Evolutionary conservation across 768 basidiomycete species (phyloP), one percentile per base, ranked within the genome.

Genomic region (Fistulinella prunicolor): DNA sequence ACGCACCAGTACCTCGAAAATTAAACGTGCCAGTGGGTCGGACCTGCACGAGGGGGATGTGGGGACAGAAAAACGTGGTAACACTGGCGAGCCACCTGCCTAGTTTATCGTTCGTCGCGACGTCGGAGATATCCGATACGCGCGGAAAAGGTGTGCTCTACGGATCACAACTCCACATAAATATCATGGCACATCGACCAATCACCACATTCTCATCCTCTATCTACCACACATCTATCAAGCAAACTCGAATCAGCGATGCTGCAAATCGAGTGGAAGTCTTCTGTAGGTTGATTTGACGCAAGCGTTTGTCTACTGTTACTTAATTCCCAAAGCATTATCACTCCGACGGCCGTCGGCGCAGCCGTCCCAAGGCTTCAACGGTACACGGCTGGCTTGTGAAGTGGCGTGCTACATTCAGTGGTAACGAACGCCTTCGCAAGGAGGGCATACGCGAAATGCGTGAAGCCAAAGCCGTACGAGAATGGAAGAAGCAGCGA

Each of bases 301-400:
- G 16, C 23, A 23, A 53, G 46, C 12, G 6, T 37, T 22, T 30
- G 9, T 22, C 16, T 38, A 29, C 37, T 9, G 7, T 23, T 38
- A 38, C 49, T 51, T 22, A 50, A 21, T 37, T 38, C 32, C 21
- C 29, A 30, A 44, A 67, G 66, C 61, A 52, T 28, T 69, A 69
- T 54, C 67, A 67, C 49, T 67, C 66, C 23, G 32, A 70, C 38
- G 73, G 74, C 26, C 59, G 69, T 42, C 69, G 71, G 34, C 73
- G 68, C 38, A 80, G 77, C 40, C 74, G 72, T 26, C 76, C 77
- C 35, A 82, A 78, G 45, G 60, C 72, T n/a, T 76, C 74, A 6
- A 75, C 77, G 10, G 74, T 86, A 64, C 86, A 89, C 55, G 86
- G 86, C 26, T 89, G 86, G 85, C 70, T 88, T 50, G 80, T 82